phyloP scores from a whole-genome alignment of 2,329 filamentous ascomycete genomes.

The Pseudodiploospora longispora region DNA sequence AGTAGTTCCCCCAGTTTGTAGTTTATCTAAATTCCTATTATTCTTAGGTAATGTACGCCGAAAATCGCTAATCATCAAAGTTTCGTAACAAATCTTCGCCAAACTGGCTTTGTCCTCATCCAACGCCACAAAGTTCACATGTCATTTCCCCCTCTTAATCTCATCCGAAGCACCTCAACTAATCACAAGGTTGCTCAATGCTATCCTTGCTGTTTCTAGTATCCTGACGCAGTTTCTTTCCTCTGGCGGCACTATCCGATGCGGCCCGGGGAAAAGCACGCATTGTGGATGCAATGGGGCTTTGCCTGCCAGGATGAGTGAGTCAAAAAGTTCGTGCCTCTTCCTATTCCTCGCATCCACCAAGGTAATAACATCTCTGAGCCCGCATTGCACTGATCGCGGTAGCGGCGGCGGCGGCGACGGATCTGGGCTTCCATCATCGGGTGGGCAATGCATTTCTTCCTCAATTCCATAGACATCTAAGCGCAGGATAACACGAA shows the following conservation, averaged over 20 bases:
- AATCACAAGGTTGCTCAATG: constrained; percentile 48
- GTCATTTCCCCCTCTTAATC: no score
- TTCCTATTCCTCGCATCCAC: constrained; percentile 43
- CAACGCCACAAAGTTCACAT: no score
- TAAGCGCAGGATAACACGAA: constrained; percentile 45
- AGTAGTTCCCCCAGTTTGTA: no score
- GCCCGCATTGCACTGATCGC: constrained; percentile 32
- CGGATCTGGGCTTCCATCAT: constrained; percentile 3
- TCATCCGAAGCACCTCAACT: constrained; percentile 3
- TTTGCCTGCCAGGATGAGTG: constrained; percentile 31
- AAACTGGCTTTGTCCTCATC: no score
- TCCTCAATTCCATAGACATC: constrained; percentile 48
- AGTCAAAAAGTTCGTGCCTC: constrained; percentile 43
- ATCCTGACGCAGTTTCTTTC: constrained; percentile 40
- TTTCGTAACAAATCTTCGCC: no score
- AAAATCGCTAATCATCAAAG: no score
- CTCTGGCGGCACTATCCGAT: constrained; percentile 21
- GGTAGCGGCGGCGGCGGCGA: constrained; percentile 8
- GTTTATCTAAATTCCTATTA: no score
- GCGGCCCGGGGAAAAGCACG: constrained; percentile 14
- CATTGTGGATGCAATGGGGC: constrained; percentile 16
- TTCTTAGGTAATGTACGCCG: no score
- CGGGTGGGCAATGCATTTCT: neutral
- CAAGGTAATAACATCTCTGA: constrained; percentile 45
- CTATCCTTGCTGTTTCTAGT: constrained; percentile 44